phyloP scores from a whole-genome alignment of 2,329 filamentous ascomycete species.

The Colletotrichum sp. region DNA sequence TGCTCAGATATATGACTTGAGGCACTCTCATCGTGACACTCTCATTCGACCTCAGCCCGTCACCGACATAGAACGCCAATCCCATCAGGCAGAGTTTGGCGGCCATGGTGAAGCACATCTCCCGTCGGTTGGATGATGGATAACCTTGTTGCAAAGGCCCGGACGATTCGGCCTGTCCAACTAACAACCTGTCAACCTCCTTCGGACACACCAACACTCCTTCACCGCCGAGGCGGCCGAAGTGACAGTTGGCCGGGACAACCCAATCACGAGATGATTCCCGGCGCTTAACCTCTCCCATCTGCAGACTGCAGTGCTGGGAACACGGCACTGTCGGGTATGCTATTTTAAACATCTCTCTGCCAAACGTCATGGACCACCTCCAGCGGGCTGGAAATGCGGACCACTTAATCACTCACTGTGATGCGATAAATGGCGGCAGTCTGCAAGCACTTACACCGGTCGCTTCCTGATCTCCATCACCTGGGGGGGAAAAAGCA shows the following conservation, averaged over 20 bases:
- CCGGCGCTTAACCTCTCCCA: constrained; percentile 2
- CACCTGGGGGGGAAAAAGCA: background rate
- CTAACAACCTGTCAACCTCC: background rate
- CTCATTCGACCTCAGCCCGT: background rate
- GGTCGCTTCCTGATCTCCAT: background rate
- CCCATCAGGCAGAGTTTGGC: background rate
- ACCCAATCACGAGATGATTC: background rate
- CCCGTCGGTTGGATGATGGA: background rate
- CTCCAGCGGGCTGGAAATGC: background rate
- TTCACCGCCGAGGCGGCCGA: background rate
- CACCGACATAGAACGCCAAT: background rate
- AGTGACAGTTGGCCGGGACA: background rate
- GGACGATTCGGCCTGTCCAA: background rate
- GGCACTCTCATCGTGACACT: background rate
- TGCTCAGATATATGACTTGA: background rate
- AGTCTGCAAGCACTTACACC: constrained; percentile 19
- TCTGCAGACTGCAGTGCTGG: background rate
- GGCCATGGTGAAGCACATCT: background rate
- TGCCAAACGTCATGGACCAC: background rate
- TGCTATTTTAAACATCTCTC: constrained; percentile 5
- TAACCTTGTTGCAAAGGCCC: background rate
- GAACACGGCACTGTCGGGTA: background rate
- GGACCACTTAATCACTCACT: background rate
- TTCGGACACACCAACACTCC: background rate
- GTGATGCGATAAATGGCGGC: background rate